Evolutionary conservation across 2,329 filamentous ascomycete genomes (phyloP), one percentile per base, ranked within the genome.

Genomic region (Neopestalotiopsis rosae): DNA sequence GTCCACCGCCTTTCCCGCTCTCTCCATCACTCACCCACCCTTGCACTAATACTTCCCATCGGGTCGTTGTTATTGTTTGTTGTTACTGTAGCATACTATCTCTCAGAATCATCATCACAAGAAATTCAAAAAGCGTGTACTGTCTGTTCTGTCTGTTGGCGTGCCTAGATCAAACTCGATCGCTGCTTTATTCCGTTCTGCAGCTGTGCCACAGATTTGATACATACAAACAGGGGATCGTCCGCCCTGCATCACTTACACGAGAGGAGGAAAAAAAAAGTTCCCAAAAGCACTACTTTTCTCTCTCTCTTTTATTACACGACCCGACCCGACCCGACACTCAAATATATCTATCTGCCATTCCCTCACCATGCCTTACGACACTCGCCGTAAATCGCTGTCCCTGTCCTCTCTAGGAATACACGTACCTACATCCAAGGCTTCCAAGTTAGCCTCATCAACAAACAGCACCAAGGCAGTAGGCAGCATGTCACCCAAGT

Each of bases 371-470:
- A 97, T 97, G 94, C 92, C 92, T 79, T 98, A 98, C 87, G 97
- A 98, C 83, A 98, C 95, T 74, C 93, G 95, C 83, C 92, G 95
- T 82, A 98, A 98, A 86, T 97, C 94, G 78, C 86, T 99, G 74
- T 98, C 95, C 71, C 87, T 98, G 78, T 93, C 94, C 70, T 97
- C 94, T 74, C 88, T 98, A 76, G 96, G 96, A 80, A 97, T 98
- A 76, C 93, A 96, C 77, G 87, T 98, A 72, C 91, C 93, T 72
- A 82, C 83, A 85, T 79, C 78, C 85, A 78, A 77, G 83, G 82
- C 83, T 85, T 80, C 78, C 85, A 78, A 78, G 83, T 77, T 81
- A 92, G 59, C 77, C 73, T 74, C 80, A 58, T 1, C 52, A 65
- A 62, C 71, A 45, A 71, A 56, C 42, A 61, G 57, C 68, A 72